Base-by-base conservation (phyloP, 306 rosid genomes). In the Erythrophleum fordii region DNA sequence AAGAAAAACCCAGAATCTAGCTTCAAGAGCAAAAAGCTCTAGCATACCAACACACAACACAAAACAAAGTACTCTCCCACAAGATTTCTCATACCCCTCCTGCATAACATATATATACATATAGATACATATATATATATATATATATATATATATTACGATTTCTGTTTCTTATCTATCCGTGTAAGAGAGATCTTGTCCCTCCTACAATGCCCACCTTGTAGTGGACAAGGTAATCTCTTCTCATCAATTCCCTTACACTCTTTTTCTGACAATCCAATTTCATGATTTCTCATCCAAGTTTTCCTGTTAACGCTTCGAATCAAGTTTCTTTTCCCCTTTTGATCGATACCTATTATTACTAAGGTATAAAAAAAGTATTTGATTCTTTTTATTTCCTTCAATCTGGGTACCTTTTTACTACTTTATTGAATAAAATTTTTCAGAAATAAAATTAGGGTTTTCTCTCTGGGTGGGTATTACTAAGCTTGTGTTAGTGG, bases 341-440 rank as follows among this genome's bases (percentile, higher is more conserved):
- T 82, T 82, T 79, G 64, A 82, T 86, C 84, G 76, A 82, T 85
- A 75, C 82, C 84, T 70, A 85, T 62, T 75, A 28, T 82, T 85
- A 22, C 58, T 69, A 67, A 25, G 80, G 26, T 77, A 67, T 49
- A 55, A 14, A 85, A 58, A 81, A 73, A 35, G 74, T 72, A 39
- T 48, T 84, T 17, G 82, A 72, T 84, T 77, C 78, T 78, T 60
- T 77, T 31, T 85, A 29, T 49, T 81, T 28, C 73, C 23, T 49
- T 81, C 70, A 77, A 81, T 81, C 78, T 51, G 61, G 61, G 37
- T 66, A 41, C 55, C 67, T 76, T 80, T 29, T 34, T 31, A 46
- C 39, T 41, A 41, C 48, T 51, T 34, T 17, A 29, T 69, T 25
- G 26, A 45, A 46, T 39, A 16, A 13, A 17, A 11, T 0, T 60